Evolutionary conservation across 108 stramenopile species (phyloP), one percentile per base, ranked within the genome.

Genomic region (Cyclostephanos invisitatus): DNA sequence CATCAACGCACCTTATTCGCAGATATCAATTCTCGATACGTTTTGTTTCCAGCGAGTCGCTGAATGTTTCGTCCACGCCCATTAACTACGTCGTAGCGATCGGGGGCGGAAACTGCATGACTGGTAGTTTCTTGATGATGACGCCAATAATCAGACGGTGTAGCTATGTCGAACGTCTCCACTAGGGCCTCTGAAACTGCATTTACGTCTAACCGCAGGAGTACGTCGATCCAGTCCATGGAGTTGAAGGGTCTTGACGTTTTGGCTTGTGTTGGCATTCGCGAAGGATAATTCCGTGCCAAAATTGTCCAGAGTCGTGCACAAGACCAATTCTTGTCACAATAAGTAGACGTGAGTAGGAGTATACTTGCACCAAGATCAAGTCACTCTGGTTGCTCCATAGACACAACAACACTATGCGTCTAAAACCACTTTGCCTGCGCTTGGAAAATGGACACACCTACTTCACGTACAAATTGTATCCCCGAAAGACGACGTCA

Each of bases 381-480:
- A 18, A 5, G 48, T 18, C 18, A 49, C 4, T n/a, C n/a, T n/a
- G n/a, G n/a, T n/a, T n/a, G n/a, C n/a, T n/a, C n/a, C n/a, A n/a
- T n/a, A n/a, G n/a, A n/a, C n/a, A n/a, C n/a, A n/a, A 1, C 5
- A 18, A 49, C 3, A 18, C 2, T n/a, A n/a, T n/a, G n/a, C n/a
- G n/a, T n/a, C n/a, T 17, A 17, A 5, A 49, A 2, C 1, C 18
- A 2, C 2, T 2, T 2, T 4, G 2, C 48, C 48, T 49, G 48
- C 48, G 2, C 48, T 49, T 32, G 38, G 22, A 21, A 4, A 0
- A 40, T 0, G 29, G 5, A 0, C 1, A 55, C 10, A 7, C 37
- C 38, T 59, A n/a, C 54, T 40, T 57, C 24, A 29, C 35, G 25
- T 77, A 82, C 50, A 82, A 62, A 44, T 67, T 77, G 61, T 81